Base-by-base conservation (phyloP, 2,329 filamentous ascomycete genomes). In the Penicillium sp. region DNA sequence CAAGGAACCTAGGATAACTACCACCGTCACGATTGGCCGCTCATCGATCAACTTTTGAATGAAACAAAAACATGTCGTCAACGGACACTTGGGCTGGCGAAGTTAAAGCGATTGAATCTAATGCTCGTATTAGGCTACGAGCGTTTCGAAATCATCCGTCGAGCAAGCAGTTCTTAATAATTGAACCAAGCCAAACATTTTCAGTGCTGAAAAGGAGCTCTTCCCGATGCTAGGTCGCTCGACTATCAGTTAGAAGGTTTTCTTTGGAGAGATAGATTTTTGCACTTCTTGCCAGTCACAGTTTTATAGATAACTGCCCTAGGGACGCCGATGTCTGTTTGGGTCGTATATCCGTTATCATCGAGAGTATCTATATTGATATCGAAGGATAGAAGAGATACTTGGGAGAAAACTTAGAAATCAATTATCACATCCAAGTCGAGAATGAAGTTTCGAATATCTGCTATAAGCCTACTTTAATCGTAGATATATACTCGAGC, bases 391-490 rank as follows among this genome's bases (percentile, higher is more conserved):
- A 71, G 53, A 14, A 67, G 42, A 14, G 58, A 55, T 10, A 65
- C 61, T 44, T 68, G 61, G 1, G 61, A 47, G 47, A 70, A 70
- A 55, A 70, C 67, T 41, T 59, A 64, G 14, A 71, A 43, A 51
- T 67, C 67, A 27, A 72, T 32, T 2, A 56, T 61, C 14, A 70
- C 36, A 56, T 67, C 51, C 10, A 58, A 53, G 53, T 63, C 58
- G 36, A 71, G 54, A 13, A 70, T 61, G 34, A 69, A 66, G 48
- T 70, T 71, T 18, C 61, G 62, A 46, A 69, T 69, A 40, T 69
- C 67, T 39, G 61, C 58, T 13, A 69, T 57, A 56, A 70, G 60
- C 27, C 69, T 61, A 49, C 57, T 54, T 32, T 54, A 47, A 7
- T 63, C 58, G 60, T 69, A 65, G 27, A n/a, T n/a, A 70, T 65